phyloP scores from a whole-genome alignment of 495 filamentous ascomycete species.

The Neurospora sp. region DNA sequence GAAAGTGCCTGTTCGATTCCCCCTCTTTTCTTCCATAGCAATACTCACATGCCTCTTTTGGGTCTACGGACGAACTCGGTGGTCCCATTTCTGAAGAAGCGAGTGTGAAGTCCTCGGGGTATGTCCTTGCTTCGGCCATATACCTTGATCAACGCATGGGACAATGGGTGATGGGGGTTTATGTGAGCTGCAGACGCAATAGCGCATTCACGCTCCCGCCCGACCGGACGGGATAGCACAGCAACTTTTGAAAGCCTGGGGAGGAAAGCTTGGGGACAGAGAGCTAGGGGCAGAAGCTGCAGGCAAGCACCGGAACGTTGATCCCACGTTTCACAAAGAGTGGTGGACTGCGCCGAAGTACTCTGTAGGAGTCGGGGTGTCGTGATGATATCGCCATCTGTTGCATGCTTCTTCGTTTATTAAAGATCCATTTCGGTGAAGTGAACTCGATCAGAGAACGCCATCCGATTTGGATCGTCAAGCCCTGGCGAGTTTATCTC shows the following conservation, averaged over 20 bases:
- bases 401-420: background rate
- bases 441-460: background rate
- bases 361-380: background rate
- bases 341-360: background rate
- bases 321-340: background rate
- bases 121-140: background rate
- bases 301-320: background rate
- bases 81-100: background rate
- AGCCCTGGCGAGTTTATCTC: background rate
- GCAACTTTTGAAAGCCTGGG: background rate
- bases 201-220: background rate
- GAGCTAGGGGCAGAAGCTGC: background rate
- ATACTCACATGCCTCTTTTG: background rate
- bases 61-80: background rate
- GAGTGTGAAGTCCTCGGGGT: background rate
- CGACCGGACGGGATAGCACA: background rate
- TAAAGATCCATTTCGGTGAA: background rate
- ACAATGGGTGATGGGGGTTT: background rate
- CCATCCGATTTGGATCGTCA: background rate
- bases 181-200: background rate
- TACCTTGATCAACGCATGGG: background rate
- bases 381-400: background rate
- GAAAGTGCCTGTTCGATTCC: background rate
- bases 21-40: background rate
- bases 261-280: background rate